Percentiles rank a stretch among this genome's conserved stretches.
Conservation (phyloP, 169 alveolate species). For the Cryptosporidium ubiquitum region DNA sequence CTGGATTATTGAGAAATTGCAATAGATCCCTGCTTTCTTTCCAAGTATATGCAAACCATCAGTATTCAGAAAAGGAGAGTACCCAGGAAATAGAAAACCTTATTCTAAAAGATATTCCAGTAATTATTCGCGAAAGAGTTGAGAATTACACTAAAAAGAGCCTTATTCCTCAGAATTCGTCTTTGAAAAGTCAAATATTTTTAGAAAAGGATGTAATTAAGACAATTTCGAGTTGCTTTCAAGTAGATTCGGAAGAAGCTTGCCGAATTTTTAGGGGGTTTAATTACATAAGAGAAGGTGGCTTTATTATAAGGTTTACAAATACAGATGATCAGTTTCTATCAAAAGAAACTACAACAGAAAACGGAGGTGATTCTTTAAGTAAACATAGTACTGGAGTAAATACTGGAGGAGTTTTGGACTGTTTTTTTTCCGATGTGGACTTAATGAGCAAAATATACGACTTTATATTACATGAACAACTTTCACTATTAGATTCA, state of each 20-base stretch:
- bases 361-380: not conserved
- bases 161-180: conserved; percentile 13
- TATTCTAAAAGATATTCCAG: conserved; percentile 25
- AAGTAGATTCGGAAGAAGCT: not conserved
- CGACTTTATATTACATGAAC: conserved; percentile 58
- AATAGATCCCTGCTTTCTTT: conserved; percentile 53
- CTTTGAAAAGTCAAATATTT: not conserved
- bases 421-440: conserved; percentile 17
- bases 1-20: conserved; percentile 9
- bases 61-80: not conserved
- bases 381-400: not conserved
- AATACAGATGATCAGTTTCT: conserved; percentile 19
- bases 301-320: conserved; percentile 38
- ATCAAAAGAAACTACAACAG: not conserved
- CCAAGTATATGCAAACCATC: conserved; percentile 14
- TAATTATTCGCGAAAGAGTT: conserved; percentile 14
- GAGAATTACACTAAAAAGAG: not conserved
- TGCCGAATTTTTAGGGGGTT: conserved; percentile 27
- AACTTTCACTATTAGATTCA: conserved; percentile 15
- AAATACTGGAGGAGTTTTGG: conserved; percentile 5
- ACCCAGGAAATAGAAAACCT: not conserved
- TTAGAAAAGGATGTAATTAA: conserved; percentile 11
- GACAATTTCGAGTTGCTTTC: conserved; percentile 8
- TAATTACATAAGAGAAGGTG: conserved; percentile 22
- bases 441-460: conserved; percentile 38